Percentiles rank a stretch among this genome's conserved stretches.
Conservation (phyloP, 192 early-diverging fungal genomes). For the Coemansia sp. region DNA sequence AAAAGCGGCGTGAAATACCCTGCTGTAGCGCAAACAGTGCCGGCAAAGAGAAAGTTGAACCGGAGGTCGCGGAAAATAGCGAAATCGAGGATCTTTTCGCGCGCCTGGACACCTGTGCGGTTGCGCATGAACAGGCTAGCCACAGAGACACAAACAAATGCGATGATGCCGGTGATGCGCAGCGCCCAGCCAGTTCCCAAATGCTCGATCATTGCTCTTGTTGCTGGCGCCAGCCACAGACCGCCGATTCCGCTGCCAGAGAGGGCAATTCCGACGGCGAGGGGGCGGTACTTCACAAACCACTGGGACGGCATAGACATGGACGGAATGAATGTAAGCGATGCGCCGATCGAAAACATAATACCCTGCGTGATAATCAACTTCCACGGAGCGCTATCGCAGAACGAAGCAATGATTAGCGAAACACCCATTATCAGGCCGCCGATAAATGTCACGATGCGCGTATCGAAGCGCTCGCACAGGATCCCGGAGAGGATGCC, state of each 20-base stretch:
- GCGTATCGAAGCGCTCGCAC: slow-evolving; percentile 55
- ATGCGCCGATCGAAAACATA: slow-evolving; percentile 51
- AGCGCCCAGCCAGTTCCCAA: slow-evolving; percentile 58
- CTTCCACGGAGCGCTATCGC: slow-evolving; percentile 58
- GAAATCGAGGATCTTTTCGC: slow-evolving; percentile 51
- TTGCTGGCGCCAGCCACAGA: slow-evolving; percentile 53
- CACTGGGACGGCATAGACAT: slow-evolving; percentile 60
- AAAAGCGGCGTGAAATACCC: slow-evolving; percentile 65
- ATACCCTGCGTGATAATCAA: slow-evolving; percentile 61
- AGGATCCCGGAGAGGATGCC: slow-evolving; percentile 53
- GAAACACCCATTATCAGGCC: slow-evolving; percentile 55
- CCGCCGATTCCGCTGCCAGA: slow-evolving; percentile 60
- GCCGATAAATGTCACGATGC: slow-evolving; percentile 52
- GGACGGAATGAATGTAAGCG: slow-evolving; percentile 54
- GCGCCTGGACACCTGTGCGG: slow-evolving; percentile 9
- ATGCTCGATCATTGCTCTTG: slow-evolving; percentile 44
- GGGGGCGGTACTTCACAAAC: slow-evolving; percentile 52
- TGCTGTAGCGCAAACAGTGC: slow-evolving; percentile 46
- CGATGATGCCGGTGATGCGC: slow-evolving; percentile 51
- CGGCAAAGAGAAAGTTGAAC: slow-evolving; percentile 42
- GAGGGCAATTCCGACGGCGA: slow-evolving; percentile 55
- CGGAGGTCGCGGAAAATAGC: slow-evolving; percentile 41
- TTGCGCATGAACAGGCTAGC: slow-evolving; percentile 50
- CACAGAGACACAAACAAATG: slow-evolving; percentile 42
- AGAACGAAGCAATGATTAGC: slow-evolving; percentile 59